Percentiles rank a stretch among this genome's conserved stretches.
phyloP scores from a whole-genome alignment of 768 basidiomycete genomes.

The Rhodotorula paludigena region DNA sequence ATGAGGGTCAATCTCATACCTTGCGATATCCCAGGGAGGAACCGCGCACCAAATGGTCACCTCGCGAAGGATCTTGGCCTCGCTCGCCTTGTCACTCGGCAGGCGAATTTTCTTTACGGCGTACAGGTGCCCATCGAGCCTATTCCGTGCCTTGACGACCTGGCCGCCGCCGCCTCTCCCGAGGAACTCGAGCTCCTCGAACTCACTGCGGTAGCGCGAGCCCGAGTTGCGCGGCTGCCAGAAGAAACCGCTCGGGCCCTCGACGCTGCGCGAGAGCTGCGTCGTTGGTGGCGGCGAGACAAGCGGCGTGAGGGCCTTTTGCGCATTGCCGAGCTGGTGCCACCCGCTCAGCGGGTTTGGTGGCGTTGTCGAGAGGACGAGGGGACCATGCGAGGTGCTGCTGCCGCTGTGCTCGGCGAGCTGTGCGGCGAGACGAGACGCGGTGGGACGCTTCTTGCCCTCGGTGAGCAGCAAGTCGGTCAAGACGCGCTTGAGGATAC shows the following conservation, averaged over 20 bases:
- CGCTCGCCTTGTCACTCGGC: constrained; percentile 37
- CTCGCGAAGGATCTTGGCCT: constrained; percentile 41
- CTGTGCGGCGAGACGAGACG: constrained; percentile 1
- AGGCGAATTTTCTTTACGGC: constrained; percentile 43
- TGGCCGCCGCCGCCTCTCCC: constrained; percentile 43
- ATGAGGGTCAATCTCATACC: too few relatives aligned
- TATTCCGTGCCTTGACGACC: constrained; percentile 43
- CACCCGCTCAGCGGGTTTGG: constrained; percentile 16
- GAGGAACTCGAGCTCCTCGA: constrained; percentile 43
- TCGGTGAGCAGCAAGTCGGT: constrained; percentile 35
- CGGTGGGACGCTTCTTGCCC: constrained; percentile 28
- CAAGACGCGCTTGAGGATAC: constrained; percentile 24
- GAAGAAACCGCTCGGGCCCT: constrained; percentile 39
- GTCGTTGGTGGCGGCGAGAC: constrained; percentile 17
- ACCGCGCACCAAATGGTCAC: constrained; percentile 41
- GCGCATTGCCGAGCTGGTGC: constrained; percentile 3
- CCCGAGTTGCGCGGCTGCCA: constrained; percentile 34
- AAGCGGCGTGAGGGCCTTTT: constrained; percentile 10
- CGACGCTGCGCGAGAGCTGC: constrained; percentile 20
- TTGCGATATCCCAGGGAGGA: background rate
- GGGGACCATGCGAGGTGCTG: background rate
- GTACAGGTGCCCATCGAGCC: constrained; percentile 37
- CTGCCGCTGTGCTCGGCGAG: constrained; percentile 31
- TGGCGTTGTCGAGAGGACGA: constrained; percentile 25
- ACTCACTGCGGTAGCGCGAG: constrained; percentile 40